Percentiles rank a stretch among this genome's conserved stretches.
These are phyloP conservation scores for Apiospora kogelbergensis DNA, from an alignment of 2,329 filamentous ascomycete genomes.

Conservation along the genomic window DNA sequence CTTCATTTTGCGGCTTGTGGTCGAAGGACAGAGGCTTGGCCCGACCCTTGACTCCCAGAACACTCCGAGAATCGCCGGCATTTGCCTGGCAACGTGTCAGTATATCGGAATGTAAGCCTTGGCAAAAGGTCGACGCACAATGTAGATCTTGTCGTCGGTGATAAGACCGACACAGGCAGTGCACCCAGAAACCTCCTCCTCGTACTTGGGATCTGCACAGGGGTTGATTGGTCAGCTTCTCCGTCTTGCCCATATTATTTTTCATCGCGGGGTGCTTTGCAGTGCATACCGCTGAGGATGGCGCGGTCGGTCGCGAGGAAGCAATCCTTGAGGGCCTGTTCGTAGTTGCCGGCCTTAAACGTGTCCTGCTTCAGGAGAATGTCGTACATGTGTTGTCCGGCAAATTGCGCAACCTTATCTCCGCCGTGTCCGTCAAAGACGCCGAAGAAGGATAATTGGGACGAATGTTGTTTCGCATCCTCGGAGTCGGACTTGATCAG, in stretches of 20 bases:
- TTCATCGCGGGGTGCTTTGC: background rate
- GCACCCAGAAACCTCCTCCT: slow-evolving; percentile 97
- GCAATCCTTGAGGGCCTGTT: slow-evolving; percentile 94
- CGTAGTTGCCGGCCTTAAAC: slow-evolving; percentile 87
- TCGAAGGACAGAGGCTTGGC: slow-evolving; percentile 99
- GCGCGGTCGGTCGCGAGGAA: slow-evolving; percentile 95
- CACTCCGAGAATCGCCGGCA: slow-evolving; percentile 91
- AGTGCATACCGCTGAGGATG: slow-evolving; percentile 80
- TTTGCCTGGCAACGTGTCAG: slow-evolving; percentile 63
- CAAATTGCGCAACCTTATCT: slow-evolving; percentile 92
- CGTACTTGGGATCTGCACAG: slow-evolving; percentile 85
- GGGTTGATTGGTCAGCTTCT: background rate
- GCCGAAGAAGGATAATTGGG: slow-evolving; percentile 90
- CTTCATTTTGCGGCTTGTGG: slow-evolving; percentile 98
- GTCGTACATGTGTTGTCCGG: slow-evolving; percentile 88
- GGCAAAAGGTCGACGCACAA: slow-evolving; percentile 63
- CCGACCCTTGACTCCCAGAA: slow-evolving; percentile 92
- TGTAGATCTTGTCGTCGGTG: slow-evolving; percentile 88
- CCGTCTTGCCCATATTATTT: background rate
- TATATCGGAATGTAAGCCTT: slow-evolving; percentile 10
- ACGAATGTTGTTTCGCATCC: slow-evolving; percentile 61
- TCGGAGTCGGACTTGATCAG: slow-evolving; percentile 62
- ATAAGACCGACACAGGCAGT: slow-evolving; percentile 91
- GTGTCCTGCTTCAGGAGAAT: slow-evolving; percentile 94
- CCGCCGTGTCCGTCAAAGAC: slow-evolving; percentile 98